Base-by-base conservation (phyloP, 352 stramenopile genomes). In the Thraustochytrium sp. region DNA sequence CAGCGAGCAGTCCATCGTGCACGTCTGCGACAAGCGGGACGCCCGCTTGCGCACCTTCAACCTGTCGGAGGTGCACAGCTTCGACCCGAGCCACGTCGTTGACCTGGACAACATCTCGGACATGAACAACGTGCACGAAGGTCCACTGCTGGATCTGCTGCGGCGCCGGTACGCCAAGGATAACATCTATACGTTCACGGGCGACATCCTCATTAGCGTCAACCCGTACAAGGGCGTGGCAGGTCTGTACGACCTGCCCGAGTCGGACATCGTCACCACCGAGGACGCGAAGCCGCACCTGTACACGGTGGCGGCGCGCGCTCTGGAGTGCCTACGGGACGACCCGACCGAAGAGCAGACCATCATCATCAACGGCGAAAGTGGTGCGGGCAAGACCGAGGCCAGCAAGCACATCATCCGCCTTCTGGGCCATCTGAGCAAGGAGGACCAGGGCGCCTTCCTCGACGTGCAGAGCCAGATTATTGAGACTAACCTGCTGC, bases 401-500 rank as follows among this genome's bases (percentile, higher is more conserved):
- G 96, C 93, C 16, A 98, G 95, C 49, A 98, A 99, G 88, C 92
- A 97, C 80, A 91, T 97, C 34, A 94, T 99, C 90, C 89, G 96
- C 76, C 98, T 97, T 86, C 87, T 98, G n/a, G 40, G 93, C 94
- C 8, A 96, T 90, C 38, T 92, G 97, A 68, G 84, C 46, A 16
- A 18, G 2, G 11, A 51, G 9, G 26, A 75, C 34, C 46, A 74
- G 9, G 65, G 21, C 11, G 73, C 65, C 31, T 59, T 37, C 8
- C 46, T 44, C 68, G 34, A 76, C 26, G 61, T 88, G 36, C 56
- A 89, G 65, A 42, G 87, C 29, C 53, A 97, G 62, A 91, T 97
- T 44, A 87, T 96, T 38, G 92, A 95, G 87, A 94, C 95, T 5
- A 99, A 99, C 88, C 96, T 96, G 51, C 95, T 99, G 59, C 90